Evolutionary conservation across 352 stramenopile species (phyloP).

Genomic region (Globisporangium uncinulatum): DNA sequence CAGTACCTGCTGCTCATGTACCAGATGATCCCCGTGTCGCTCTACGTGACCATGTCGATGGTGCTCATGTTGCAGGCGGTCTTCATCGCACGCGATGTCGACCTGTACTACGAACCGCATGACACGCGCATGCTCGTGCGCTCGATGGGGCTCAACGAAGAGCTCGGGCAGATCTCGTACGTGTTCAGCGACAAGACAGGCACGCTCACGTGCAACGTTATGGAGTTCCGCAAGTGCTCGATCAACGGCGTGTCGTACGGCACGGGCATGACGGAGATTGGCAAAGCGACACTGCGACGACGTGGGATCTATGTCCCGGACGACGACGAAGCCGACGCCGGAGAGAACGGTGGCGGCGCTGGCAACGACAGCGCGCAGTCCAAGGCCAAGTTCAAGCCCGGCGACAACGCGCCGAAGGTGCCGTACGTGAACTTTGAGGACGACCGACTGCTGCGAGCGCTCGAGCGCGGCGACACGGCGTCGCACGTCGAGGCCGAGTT

Average conservation of each 20-base stretch:
- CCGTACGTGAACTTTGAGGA: slow-evolving; percentile 85
- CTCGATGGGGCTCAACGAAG: slow-evolving; percentile 83
- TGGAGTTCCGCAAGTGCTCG: slow-evolving; percentile 96
- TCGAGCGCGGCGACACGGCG: slow-evolving; percentile 20
- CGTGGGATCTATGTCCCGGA: slow-evolving; percentile 25
- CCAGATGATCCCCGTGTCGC: slow-evolving; percentile 96
- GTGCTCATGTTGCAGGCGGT: slow-evolving; percentile 93
- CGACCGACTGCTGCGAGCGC: slow-evolving; percentile 31
- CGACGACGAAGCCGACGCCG: background rate
- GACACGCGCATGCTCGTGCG: slow-evolving; percentile 86
- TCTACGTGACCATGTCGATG: slow-evolving; percentile 98
- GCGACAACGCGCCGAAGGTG: slow-evolving; percentile 19
- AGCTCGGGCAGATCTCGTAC: slow-evolving; percentile 93
- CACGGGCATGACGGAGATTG: slow-evolving; percentile 75
- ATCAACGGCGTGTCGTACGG: slow-evolving; percentile 94
- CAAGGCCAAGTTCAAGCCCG: no score
- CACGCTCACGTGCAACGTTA: slow-evolving; percentile 95
- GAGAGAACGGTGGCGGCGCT: no score
- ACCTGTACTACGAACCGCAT: slow-evolving; percentile 90
- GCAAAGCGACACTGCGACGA: slow-evolving; percentile 49
- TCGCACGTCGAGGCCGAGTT: slow-evolving; percentile 66
- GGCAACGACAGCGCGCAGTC: no score
- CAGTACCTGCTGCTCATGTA: slow-evolving; percentile 95
- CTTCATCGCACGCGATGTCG: slow-evolving; percentile 90
- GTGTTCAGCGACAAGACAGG: slow-evolving; percentile 94